These are phyloP conservation scores for Aureobasidium lini DNA, from an alignment of 2,329 filamentous ascomycete genomes.

Conservation along the genomic window DNA sequence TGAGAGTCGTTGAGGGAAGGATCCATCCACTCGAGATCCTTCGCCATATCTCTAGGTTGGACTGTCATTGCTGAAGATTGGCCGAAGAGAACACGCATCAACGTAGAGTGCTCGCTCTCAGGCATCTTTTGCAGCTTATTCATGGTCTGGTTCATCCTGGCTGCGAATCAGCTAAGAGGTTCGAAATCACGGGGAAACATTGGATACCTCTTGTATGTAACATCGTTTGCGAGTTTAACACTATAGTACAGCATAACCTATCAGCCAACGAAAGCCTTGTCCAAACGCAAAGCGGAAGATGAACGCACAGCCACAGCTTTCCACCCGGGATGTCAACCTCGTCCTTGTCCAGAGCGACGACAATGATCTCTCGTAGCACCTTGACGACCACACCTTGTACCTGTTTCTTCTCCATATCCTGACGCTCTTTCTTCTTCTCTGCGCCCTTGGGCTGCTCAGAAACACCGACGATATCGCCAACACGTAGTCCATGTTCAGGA, in stretches of 20 bases:
- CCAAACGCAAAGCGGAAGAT: not conserved
- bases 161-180: constrained; percentile 14
- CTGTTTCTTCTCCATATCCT: constrained; percentile 61
- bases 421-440: constrained; percentile 65
- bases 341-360: constrained; percentile 63
- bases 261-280: constrained; percentile 25
- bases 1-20: constrained; percentile 54
- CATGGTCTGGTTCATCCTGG: constrained; percentile 59
- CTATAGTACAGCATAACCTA: constrained; percentile 31
- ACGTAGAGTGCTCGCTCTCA: constrained; percentile 48
- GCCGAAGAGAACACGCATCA: constrained; percentile 56
- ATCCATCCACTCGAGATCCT: constrained; percentile 47
- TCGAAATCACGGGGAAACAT: not conserved
- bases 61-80: constrained; percentile 47
- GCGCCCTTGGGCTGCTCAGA: constrained; percentile 65
- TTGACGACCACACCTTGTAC: constrained; percentile 63
- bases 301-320: constrained; percentile 56
- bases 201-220: constrained; percentile 54
- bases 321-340: constrained; percentile 44
- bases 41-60: constrained; percentile 35
- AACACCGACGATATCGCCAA: constrained; percentile 71
- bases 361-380: constrained; percentile 51
- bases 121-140: constrained; percentile 48
- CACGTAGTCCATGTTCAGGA: constrained; percentile 66
- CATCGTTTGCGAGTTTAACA: constrained; percentile 59